Evolutionary conservation across 805 yeast genomes (phyloP).

Genomic region (Zygotorulaspora florentina): DNA sequence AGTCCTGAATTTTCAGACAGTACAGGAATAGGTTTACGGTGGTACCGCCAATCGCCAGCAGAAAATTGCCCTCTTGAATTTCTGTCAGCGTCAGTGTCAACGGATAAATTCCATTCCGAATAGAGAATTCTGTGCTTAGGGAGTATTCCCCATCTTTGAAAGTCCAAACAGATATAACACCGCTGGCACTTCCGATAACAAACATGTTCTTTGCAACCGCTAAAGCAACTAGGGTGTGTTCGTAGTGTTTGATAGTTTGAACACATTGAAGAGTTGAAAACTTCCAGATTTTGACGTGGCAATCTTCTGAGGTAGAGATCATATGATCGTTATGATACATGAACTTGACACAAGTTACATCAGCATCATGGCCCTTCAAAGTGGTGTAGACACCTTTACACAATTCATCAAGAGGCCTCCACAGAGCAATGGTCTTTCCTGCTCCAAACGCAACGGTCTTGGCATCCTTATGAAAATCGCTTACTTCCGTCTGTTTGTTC

Average conservation of each 20-base stretch:
- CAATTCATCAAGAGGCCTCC: conserved; percentile 50
- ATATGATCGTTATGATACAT: conserved; percentile 43
- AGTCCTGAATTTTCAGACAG: conserved; percentile 36
- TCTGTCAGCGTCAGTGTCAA: conserved; percentile 26
- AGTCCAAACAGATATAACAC: conserved; percentile 52
- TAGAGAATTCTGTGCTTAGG: conserved; percentile 24
- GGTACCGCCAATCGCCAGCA: conserved; percentile 75
- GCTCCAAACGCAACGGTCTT: conserved; percentile 69
- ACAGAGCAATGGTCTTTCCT: conserved; percentile 57
- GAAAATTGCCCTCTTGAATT: conserved; percentile 32
- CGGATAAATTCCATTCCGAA: conserved; percentile 28
- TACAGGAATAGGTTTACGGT: conserved; percentile 50
- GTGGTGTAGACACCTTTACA: conserved; percentile 50
- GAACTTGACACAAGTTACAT: conserved; percentile 65
- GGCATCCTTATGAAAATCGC: conserved; percentile 43
- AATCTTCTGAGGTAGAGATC: conserved; percentile 68
- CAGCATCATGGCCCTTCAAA: conserved; percentile 56
- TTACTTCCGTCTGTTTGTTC: conserved; percentile 57
- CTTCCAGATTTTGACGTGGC: conserved; percentile 57
- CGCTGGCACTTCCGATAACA: conserved; percentile 62
- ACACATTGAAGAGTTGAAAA: conserved; percentile 23
- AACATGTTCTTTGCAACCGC: conserved; percentile 43
- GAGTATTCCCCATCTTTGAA: conserved; percentile 20
- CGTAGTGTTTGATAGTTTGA: conserved; percentile 40
- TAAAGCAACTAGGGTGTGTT: conserved; percentile 52